phyloP scores from a whole-genome alignment of 805 yeast species.

The Hanseniaspora lindneri region DNA sequence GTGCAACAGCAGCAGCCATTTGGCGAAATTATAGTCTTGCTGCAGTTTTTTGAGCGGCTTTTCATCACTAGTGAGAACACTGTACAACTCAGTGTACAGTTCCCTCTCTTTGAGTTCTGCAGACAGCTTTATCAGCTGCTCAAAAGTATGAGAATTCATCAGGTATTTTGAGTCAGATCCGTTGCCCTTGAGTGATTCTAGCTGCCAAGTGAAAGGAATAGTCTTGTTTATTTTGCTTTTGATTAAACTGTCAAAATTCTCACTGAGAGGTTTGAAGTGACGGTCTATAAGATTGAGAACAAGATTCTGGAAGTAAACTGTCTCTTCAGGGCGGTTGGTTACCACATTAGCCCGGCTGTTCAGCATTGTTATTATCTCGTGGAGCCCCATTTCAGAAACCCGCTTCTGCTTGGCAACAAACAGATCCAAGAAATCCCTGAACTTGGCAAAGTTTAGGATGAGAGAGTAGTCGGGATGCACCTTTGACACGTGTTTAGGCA shows the following conservation, averaged over 20 bases:
- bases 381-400: neutral
- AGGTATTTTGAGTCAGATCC: neutral
- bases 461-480: neutral
- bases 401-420: neutral
- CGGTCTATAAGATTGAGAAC: neutral
- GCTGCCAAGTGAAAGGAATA: neutral
- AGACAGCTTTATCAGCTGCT: neutral
- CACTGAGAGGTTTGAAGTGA: neutral
- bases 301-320: neutral
- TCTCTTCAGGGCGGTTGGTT: neutral
- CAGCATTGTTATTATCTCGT: neutral
- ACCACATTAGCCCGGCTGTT: neutral
- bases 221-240: neutral
- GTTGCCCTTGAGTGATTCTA: neutral
- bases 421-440: neutral
- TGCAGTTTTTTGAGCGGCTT: neutral
- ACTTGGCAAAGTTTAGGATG: neutral
- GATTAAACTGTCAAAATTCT: neutral
- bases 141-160: conserved; percentile 1
- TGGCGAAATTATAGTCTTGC: neutral
- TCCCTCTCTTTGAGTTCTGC: neutral
- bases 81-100: neutral
- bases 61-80: neutral
- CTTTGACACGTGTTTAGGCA: no score
- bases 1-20: neutral